These are phyloP conservation scores for Symbiodinium pilosum DNA, from an alignment of 73 alveolate species.

Conservation along the genomic window DNA sequence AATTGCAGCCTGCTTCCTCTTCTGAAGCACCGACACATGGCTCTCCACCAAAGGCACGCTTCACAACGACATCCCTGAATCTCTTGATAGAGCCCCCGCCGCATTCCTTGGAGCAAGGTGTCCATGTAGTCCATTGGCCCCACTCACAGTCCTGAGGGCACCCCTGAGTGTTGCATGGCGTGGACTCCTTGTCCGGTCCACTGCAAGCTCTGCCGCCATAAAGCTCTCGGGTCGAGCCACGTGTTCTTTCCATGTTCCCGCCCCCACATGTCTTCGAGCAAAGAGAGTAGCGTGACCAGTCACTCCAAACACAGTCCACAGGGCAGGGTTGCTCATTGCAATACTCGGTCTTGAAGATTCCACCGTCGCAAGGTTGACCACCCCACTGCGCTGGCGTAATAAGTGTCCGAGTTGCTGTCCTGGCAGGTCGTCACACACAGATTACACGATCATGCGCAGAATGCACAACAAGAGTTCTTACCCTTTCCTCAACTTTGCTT, in stretches of 20 bases:
- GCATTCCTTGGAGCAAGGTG: slow-evolving; percentile 62
- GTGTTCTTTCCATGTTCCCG: slow-evolving; percentile 31
- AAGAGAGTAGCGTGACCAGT: slow-evolving; percentile 46
- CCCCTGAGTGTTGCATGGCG: slow-evolving; percentile 52
- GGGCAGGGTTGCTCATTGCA: slow-evolving; percentile 88
- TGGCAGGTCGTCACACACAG: too few species aligned
- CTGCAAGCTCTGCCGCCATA: slow-evolving; percentile 43
- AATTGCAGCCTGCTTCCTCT: slow-evolving; percentile 79
- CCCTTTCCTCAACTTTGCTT: background rate
- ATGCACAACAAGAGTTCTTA: too few species aligned
- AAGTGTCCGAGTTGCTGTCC: slow-evolving; percentile 54
- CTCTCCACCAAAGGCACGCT: slow-evolving; percentile 49
- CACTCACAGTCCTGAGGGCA: slow-evolving; percentile 76
- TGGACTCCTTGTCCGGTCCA: slow-evolving; percentile 36
- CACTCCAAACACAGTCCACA: slow-evolving; percentile 54
- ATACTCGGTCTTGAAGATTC: slow-evolving; percentile 38
- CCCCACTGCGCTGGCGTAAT: slow-evolving; percentile 76
- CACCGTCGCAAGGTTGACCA: slow-evolving; percentile 72
- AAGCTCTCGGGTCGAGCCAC: slow-evolving; percentile 30
- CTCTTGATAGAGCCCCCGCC: slow-evolving; percentile 85
- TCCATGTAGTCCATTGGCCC: slow-evolving; percentile 64
- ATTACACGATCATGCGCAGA: too few species aligned
- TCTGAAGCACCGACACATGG: slow-evolving; percentile 46
- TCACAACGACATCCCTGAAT: slow-evolving; percentile 34
- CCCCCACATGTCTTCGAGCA: slow-evolving; percentile 82